phyloP scores from a whole-genome alignment of 371 early-diverging fungal species.

The Mortierella sp. region DNA sequence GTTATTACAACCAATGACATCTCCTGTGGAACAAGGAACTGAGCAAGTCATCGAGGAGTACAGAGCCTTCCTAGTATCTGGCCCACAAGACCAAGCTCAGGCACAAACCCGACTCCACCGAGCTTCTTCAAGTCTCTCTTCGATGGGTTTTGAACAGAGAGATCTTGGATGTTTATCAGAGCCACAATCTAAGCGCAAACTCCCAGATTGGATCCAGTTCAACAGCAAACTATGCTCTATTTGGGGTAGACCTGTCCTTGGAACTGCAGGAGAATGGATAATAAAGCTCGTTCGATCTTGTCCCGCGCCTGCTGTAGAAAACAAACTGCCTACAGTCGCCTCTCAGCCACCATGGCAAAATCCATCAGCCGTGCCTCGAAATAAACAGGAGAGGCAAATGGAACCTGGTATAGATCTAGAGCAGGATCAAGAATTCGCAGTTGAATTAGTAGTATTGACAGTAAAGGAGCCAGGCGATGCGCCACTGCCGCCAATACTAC shows the following conservation, averaged over 20 bases:
- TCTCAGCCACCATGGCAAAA: no score
- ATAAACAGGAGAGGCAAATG: not conserved
- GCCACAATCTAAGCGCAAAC: not conserved
- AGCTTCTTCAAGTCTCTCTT: not conserved
- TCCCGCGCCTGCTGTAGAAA: not conserved
- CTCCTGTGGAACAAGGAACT: not conserved
- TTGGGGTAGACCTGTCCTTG: conserved; percentile 29
- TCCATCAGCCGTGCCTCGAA: not conserved
- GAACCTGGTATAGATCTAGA: not conserved
- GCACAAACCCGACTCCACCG: not conserved
- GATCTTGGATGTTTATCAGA: not conserved
- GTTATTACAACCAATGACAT: not conserved
- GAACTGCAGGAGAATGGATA: conserved; percentile 38
- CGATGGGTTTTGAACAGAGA: not conserved
- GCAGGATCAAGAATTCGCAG: no score
- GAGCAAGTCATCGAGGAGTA: conserved; percentile 4
- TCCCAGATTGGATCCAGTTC: conserved; percentile 38
- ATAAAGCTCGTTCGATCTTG: conserved; percentile 21
- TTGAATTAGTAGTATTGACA: no score
- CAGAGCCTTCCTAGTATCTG: conserved; percentile 24
- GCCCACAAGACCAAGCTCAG: conserved; percentile 1
- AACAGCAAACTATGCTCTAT: conserved; percentile 31
- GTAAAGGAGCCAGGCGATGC: not conserved
- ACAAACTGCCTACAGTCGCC: not conserved
- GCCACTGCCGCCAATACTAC: no score